These are phyloP conservation scores for Dillenia turbinata DNA, from an alignment of 164 flowering plant species.

Conservation along the genomic window DNA sequence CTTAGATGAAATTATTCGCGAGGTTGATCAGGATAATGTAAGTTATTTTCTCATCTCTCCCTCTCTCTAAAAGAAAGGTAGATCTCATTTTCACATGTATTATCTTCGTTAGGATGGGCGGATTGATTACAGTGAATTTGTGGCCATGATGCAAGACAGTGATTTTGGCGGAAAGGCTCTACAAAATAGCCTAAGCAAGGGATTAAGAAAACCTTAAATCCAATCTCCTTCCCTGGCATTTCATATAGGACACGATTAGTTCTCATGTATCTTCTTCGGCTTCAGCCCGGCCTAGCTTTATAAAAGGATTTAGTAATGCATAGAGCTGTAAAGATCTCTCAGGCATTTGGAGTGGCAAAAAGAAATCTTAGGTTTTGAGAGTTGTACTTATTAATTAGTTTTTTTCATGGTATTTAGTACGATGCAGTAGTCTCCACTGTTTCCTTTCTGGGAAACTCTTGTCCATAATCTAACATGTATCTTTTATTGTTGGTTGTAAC, in stretches of 20 bases:
- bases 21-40: constrained; percentile 78
- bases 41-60: background rate
- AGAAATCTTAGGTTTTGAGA: too few species aligned
- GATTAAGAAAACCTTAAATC: constrained; percentile 18
- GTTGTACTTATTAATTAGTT: too few species aligned
- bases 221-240: background rate
- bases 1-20: constrained; percentile 59
- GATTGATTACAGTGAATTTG: constrained; percentile 75
- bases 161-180: constrained; percentile 26
- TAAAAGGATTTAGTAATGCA: background rate
- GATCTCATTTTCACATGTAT: background rate
- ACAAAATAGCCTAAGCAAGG: constrained; percentile 10
- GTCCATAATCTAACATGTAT: too few species aligned
- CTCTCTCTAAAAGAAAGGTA: background rate
- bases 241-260: too few species aligned
- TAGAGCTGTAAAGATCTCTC: constrained; percentile 4
- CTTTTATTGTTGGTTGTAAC: too few species aligned
- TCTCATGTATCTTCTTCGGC: background rate
- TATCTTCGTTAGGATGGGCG: constrained; percentile 56
- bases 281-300: background rate
- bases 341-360: too few species aligned
- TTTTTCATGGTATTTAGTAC: too few species aligned
- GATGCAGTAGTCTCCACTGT: too few species aligned
- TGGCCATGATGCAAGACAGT: constrained; percentile 70
- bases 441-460: too few species aligned